Evolutionary conservation across 805 yeast genomes (phyloP).

Genomic region (Lipomyces orientalis): DNA sequence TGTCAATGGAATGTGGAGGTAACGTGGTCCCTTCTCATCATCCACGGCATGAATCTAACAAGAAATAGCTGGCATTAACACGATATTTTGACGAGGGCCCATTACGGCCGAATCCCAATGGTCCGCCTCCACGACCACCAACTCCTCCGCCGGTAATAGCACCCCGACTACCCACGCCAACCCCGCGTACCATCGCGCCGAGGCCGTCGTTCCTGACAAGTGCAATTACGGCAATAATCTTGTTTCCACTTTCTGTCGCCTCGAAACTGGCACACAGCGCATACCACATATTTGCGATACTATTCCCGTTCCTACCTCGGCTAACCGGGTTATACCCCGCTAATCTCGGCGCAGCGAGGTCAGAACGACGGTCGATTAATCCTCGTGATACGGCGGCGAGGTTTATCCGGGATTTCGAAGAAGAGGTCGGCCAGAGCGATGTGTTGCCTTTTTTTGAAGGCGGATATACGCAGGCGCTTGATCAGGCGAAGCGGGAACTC

Average conservation of each 20-base stretch:
- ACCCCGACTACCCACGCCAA: constrained; percentile 39
- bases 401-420: constrained; percentile 60
- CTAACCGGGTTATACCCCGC: constrained; percentile 49
- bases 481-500: constrained; percentile 68
- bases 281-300: constrained; percentile 33
- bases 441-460: constrained; percentile 60
- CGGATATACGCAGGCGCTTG: constrained; percentile 80
- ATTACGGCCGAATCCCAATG: constrained; percentile 27
- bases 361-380: constrained; percentile 46
- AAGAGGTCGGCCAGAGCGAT: constrained; percentile 44
- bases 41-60: not conserved
- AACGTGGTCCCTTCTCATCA: not conserved
- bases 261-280: constrained; percentile 39
- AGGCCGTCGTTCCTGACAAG: constrained; percentile 39
- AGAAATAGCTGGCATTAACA: constrained; percentile 30
- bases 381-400: constrained; percentile 61
- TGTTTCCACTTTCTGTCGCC: constrained; percentile 46
- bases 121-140: constrained; percentile 19
- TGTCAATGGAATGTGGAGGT: constrained; percentile 52
- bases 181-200: constrained; percentile 41
- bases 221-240: constrained; percentile 42
- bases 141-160: constrained; percentile 43
- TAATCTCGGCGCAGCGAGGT: constrained; percentile 47
- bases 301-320: constrained; percentile 49
- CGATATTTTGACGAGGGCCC: constrained; percentile 36